A percentile compares a stretch with the other conserved stretches of the same genome.
Evolutionary conservation across 1,139 yeast genomes (phyloP).

Genomic region (Yarrowia galli): DNA sequence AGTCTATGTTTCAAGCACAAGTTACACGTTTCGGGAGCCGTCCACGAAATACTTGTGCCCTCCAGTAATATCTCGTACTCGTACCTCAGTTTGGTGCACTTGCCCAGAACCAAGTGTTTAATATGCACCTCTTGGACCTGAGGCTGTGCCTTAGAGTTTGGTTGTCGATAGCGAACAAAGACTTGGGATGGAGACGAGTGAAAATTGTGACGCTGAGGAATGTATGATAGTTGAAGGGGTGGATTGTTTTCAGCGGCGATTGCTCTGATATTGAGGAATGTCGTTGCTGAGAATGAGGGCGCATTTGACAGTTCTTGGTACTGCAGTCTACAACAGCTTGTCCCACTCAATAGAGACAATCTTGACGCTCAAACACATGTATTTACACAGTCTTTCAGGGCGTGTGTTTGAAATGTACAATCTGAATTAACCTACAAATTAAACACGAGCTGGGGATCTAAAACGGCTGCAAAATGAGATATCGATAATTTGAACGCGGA

Average conservation of each 20-base stretch:
- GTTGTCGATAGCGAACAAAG: background rate
- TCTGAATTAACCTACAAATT: constrained; percentile 10
- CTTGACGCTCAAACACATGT: background rate
- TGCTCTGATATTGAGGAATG: too few species aligned
- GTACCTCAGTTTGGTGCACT: background rate
- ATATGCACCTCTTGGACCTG: background rate
- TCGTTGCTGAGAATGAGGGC: too few species aligned
- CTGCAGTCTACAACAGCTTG: too few species aligned
- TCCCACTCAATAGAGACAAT: too few species aligned
- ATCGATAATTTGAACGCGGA: background rate
- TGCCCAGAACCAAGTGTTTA: background rate
- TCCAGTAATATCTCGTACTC: background rate
- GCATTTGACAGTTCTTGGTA: too few species aligned
- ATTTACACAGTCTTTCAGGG: background rate
- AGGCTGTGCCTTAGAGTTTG: constrained; percentile 15
- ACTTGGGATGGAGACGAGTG: background rate
- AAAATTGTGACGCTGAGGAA: too few species aligned
- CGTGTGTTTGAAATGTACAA: background rate
- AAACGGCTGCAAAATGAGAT: background rate
- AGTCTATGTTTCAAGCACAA: too few species aligned
- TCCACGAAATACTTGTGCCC: too few species aligned
- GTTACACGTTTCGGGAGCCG: too few species aligned
- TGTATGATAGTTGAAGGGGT: too few species aligned
- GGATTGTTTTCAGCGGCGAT: too few species aligned
- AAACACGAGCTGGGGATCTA: background rate